Evolutionary conservation across 2,329 filamentous ascomycete genomes (phyloP), one percentile per base, ranked within the genome.

Genomic region (Claviceps monticola): DNA sequence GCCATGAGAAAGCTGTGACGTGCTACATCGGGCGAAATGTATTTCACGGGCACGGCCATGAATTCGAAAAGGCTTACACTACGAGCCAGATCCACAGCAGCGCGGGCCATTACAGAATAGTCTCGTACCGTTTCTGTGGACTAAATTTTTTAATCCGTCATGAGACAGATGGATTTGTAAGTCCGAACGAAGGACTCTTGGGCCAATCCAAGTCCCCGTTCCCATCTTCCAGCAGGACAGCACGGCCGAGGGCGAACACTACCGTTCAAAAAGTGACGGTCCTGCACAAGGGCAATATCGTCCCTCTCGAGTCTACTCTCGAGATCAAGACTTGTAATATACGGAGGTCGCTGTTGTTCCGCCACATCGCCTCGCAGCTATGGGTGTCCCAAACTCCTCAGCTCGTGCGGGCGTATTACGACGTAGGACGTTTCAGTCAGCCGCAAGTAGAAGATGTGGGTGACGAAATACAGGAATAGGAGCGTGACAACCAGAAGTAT

Each of bases 341-440:
- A 5, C 56, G 63, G 29, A 70, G 62, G 45, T 58, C 48, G 21
- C 55, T 74, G 16, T 13, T 53, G 2, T 49, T 73, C 11, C 1
- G 55, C 11, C 62, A 71, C 4, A 57, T 72, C 37, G 62, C 62
- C 26, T 53, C 68, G 2, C 70, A 73, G 58, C 63, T 74, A 26
- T 75, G 71, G 71, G 55, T 65, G 13, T 73, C 69, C 4, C 71
- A 74, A 59, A 74, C 71, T 1, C 66, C 68, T 0, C 71, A 70
- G 42, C 68, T 74, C 36, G 69, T 74, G n/a, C 64, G 67, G 37
- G 71, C 69, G 0, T 71, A 72, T 55, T 68, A 74, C 54, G 45
- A 56, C 2, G 51, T 53, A 2, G 71, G 71, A 39, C 16, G 51
- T 1, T 74, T 74, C 53, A 16, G 52, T 7, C 29, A 43, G 16